These are phyloP conservation scores for Phytophthora cajani DNA, from an alignment of 352 stramenopile genomes.

Conservation along the genomic window DNA sequence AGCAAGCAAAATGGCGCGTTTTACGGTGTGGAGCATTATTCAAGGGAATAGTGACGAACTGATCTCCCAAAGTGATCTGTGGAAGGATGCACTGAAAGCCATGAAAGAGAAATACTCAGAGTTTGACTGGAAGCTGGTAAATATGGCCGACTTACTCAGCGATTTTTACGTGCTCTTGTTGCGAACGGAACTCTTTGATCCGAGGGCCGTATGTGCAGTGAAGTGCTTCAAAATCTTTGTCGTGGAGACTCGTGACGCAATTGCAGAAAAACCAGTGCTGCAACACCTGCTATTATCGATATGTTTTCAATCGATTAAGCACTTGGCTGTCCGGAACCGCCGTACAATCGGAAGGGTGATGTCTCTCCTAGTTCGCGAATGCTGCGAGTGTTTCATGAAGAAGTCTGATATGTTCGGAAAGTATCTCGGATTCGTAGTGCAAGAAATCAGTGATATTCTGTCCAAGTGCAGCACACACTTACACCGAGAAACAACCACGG, in stretches of 20 bases:
- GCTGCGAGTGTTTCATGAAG: conserved; percentile 73
- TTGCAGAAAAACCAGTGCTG: conserved; percentile 49
- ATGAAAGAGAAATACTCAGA: conserved; percentile 76
- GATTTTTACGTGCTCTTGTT: conserved; percentile 72
- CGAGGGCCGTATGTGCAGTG: conserved; percentile 55
- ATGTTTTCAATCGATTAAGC: conserved; percentile 70
- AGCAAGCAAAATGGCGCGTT: conserved; percentile 70
- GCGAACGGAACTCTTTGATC: conserved; percentile 42
- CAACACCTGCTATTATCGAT: conserved; percentile 78
- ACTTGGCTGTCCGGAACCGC: conserved; percentile 40
- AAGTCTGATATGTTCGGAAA: conserved; percentile 75
- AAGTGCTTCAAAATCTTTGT: conserved; percentile 76
- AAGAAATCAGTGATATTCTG: conserved; percentile 78
- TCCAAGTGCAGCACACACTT: conserved; percentile 24
- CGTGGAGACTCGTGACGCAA: conserved; percentile 45
- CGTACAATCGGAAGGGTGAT: conserved; percentile 44
- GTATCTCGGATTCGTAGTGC: conserved; percentile 78
- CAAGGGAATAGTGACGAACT: conserved; percentile 32
- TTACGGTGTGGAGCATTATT: conserved; percentile 64
- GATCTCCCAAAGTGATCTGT: conserved; percentile 41
- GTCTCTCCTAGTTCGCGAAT: conserved; percentile 62
- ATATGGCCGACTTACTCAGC: conserved; percentile 64
- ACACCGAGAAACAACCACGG: background rate
- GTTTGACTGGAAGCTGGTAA: conserved; percentile 71
- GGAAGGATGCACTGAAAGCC: conserved; percentile 51